Percentiles rank a stretch among this genome's conserved stretches.
phyloP scores from a whole-genome alignment of 2,329 filamentous ascomycete genomes.

The Cladosporium sp. region DNA sequence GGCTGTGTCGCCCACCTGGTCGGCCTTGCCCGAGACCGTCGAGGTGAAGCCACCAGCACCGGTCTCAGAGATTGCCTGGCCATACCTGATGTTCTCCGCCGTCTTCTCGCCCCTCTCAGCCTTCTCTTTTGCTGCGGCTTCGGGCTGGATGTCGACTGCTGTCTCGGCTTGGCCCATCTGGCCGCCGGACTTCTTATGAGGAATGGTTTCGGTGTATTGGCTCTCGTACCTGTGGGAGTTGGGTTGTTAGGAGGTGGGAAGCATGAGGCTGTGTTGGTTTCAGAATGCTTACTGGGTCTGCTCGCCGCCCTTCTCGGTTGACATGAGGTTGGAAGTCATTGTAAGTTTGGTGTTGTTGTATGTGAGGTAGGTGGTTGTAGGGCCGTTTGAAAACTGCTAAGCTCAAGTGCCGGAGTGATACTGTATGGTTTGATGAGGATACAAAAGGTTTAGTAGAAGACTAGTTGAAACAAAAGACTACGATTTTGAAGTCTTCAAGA shows the following conservation, averaged over 20 bases:
- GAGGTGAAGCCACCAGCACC: constrained; percentile 52
- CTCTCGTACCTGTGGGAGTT: constrained; percentile 51
- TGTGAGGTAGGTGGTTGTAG: neutral
- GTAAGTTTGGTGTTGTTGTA: constrained; percentile 1
- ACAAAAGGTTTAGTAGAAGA: neutral
- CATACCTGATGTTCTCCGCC: constrained; percentile 52
- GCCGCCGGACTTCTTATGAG: constrained; percentile 51
- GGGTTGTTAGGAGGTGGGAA: neutral
- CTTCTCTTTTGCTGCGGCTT: constrained; percentile 29
- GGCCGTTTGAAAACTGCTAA: no score
- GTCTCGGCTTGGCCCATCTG: constrained; percentile 45
- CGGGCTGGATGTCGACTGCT: constrained; percentile 31
- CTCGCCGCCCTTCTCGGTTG: constrained; percentile 57
- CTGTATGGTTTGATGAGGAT: no score
- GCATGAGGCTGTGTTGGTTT: constrained; percentile 1
- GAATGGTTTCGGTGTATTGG: constrained; percentile 45
- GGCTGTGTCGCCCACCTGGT: constrained; percentile 21
- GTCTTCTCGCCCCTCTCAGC: constrained; percentile 39
- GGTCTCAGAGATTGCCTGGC: constrained; percentile 52
- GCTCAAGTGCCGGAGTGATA: no score
- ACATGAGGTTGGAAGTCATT: constrained; percentile 54
- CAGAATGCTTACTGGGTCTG: constrained; percentile 46
- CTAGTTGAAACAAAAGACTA: neutral
- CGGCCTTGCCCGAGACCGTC: constrained; percentile 32
- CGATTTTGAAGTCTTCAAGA: neutral